These are phyloP conservation scores for Globisporangium parvum DNA, from an alignment of 352 stramenopile genomes.

Conservation along the genomic window DNA sequence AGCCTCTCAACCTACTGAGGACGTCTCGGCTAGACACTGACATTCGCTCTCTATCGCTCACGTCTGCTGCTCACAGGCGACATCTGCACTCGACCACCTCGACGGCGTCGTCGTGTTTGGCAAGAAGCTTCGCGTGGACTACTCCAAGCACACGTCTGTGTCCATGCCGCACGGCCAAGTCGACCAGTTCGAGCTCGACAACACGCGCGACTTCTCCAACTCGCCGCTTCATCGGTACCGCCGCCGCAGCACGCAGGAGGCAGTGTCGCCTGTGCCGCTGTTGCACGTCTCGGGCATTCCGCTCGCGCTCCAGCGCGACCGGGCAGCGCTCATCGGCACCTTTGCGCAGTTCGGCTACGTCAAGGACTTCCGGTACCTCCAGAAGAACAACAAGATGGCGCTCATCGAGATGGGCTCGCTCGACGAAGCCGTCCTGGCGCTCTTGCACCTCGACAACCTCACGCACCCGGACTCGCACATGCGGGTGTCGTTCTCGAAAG, in stretches of 20 bases:
- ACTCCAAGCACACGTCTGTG: conserved; percentile 74
- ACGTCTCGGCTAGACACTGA: no score
- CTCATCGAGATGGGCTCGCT: conserved; percentile 69
- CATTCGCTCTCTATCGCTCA: neutral
- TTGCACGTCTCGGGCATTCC: conserved; percentile 77
- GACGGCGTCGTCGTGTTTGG: conserved; percentile 69
- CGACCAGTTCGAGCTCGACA: conserved; percentile 77
- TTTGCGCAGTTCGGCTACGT: conserved; percentile 70
- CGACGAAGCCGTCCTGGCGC: conserved; percentile 70
- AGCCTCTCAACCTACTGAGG: no score
- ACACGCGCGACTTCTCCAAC: conserved; percentile 70
- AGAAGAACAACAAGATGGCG: conserved; percentile 74
- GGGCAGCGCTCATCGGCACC: conserved; percentile 51
- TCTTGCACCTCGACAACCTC: conserved; percentile 67
- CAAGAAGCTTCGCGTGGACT: conserved; percentile 79
- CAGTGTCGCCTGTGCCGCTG: conserved; percentile 50
- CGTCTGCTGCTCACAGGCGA: conserved; percentile 26
- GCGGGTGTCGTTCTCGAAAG: conserved; percentile 79
- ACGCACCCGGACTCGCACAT: conserved; percentile 66
- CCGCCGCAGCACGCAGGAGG: conserved; percentile 52
- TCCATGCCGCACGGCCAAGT: conserved; percentile 79
- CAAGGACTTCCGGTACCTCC: conserved; percentile 68
- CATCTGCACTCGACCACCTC: conserved; percentile 68
- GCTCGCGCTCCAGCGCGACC: conserved; percentile 51
- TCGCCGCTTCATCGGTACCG: conserved; percentile 78